Base-by-base conservation (phyloP, 2,329 filamentous ascomycete genomes). In the Colletotrichum neosansevieriae region DNA sequence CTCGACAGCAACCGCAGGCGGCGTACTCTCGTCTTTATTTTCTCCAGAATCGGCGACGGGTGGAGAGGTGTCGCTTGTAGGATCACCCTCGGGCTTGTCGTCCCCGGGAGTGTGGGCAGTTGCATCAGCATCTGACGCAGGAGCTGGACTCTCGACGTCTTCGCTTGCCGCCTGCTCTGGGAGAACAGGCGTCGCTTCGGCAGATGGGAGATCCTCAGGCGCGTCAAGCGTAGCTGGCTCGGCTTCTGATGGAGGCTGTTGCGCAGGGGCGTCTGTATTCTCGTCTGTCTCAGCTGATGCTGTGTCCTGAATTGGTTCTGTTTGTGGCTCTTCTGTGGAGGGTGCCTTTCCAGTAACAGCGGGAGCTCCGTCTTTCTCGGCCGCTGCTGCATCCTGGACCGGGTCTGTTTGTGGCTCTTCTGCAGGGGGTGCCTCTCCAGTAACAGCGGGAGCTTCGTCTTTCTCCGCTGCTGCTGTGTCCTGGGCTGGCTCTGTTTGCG, bases 191-290 rank as follows among this genome's bases (percentile, higher is more conserved):
- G 71, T 34, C 32, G 69, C 59, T 53, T 71, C 70, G 24, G 42
- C 40, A 47, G 51, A 49, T 38, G 60, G 49, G 51, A 63, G 7
- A 17, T 70, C 68, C 29, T 70, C 58, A 6, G 70, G n/a, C 4
- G 42, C 19, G 21, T 71, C 71, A 17, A 29, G 24, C 24, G 24
- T 29, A 29, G 24, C 24, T 6, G 24, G 24, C 24, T 29, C 24
- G 4, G 4, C 24, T 29, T 29, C 24, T 29, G 24, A 1, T 29
- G 24, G 24, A 29, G 24, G 24, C 24, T 29, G 24, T 29, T 29
- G 24, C 24, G 24, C 24, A 1, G 24, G 24, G 24, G 24, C 24
- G 24, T 29, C 24, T 29, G 24, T 3, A 29, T 6, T 29, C 6
- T 29, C 6, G 5, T 29, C 24, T 29, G 3, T 29, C 24, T 29